Conservation (phyloP, 1,284 basidiomycete genomes). For the Cutaneotrichosporon sp. region DNA sequence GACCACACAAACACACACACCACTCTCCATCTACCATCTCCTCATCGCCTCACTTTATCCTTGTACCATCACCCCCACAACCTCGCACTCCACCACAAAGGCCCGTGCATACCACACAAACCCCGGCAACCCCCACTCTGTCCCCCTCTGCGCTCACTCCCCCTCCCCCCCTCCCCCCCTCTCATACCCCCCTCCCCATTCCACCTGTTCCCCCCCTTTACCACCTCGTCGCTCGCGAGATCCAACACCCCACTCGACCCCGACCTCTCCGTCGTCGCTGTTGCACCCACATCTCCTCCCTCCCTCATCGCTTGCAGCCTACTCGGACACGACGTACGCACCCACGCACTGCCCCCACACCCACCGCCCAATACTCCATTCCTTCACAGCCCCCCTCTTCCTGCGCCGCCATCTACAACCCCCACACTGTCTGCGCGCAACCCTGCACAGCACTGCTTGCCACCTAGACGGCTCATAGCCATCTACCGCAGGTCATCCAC, state of each 20-base stretch:
- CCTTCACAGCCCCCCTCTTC: neutral
- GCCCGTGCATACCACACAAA: neutral
- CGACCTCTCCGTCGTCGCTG: neutral
- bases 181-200: neutral
- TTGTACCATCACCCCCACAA: neutral
- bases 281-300: neutral
- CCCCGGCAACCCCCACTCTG: neutral
- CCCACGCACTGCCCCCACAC: neutral
- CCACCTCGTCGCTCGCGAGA: neutral
- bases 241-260: neutral
- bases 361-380: neutral
- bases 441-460: slow-evolving; percentile 1
- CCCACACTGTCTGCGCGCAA: slow-evolving; percentile 2
- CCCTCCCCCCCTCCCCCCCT: neutral
- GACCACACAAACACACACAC: neutral
- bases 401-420: neutral
- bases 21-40: neutral
- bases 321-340: neutral
- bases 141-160: neutral
- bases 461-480: slow-evolving; percentile 4
- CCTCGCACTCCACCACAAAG: neutral
- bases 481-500: slow-evolving; percentile 8
- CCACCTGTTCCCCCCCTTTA: neutral
- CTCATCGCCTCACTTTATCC: neutral
- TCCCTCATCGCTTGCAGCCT: neutral